Conservation (phyloP, 208 protist species). For the Wallacemonas sp. region DNA sequence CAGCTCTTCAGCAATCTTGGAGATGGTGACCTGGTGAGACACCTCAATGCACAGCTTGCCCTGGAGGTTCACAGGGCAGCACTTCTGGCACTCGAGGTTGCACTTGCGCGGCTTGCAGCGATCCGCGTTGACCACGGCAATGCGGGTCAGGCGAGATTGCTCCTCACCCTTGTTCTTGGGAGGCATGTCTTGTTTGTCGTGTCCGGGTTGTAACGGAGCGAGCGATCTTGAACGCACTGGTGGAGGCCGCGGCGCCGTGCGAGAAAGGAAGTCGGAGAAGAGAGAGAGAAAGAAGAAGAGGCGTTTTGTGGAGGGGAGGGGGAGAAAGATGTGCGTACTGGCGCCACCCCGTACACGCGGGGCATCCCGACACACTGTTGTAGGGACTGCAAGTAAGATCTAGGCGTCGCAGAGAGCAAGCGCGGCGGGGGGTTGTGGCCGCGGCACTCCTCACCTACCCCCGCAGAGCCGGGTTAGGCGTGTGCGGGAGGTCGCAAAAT, state of each 20-base stretch:
- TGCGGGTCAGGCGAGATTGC: constrained; percentile 96
- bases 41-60: constrained; percentile 99
- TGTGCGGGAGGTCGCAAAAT: no score
- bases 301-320: no score
- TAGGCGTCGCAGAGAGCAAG: no score
- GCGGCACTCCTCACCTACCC: no score
- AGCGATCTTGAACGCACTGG: constrained; percentile 1
- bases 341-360: no score
- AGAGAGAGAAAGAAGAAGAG: not conserved
- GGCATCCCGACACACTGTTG: no score
- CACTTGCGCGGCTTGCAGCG: constrained; percentile 99
- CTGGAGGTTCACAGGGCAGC: constrained; percentile 98
- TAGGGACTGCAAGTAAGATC: no score
- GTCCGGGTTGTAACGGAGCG: not conserved
- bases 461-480: no score
- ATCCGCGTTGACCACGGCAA: constrained; percentile 98
- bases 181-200: constrained; percentile 41
- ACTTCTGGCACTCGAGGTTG: constrained; percentile 98
- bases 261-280: not conserved
- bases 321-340: no score
- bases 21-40: constrained; percentile 90
- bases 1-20: constrained; percentile 98
- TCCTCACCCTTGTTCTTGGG: constrained; percentile 80
- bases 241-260: not conserved
- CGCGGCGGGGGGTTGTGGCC: no score